Evolutionary conservation across 2,329 filamentous ascomycete species (phyloP), one percentile per base, ranked within the genome.

Genomic region (Phialophora chinensis): DNA sequence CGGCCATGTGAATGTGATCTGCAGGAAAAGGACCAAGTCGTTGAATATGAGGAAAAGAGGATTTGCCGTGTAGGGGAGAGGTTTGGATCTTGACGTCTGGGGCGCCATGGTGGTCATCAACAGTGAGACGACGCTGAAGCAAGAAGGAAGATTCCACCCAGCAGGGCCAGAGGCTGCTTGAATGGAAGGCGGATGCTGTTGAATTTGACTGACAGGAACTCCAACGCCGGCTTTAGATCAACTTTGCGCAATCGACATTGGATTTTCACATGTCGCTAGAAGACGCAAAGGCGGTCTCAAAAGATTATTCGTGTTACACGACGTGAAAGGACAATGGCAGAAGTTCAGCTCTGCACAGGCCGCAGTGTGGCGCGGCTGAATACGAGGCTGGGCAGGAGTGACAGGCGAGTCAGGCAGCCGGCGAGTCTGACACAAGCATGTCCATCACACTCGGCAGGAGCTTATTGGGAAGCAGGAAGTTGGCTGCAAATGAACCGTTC

Each of bases 11-110:
- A 72, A 72, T 20, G 74, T 67, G 52, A 76, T 73, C 3, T 66
- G 69, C 47, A 79, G 56, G 44, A 79, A 77, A 5, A 81, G 76
- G 25, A 72, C 54, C 52, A 82, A 71, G 67, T 83, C 81, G 35
- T 75, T 72, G 68, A 73, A 72, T 2, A 83, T 72, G 14, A 83
- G 75, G 23, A 65, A 65, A 56, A 77, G 67, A 3, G 81, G 81
- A 4, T 77, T 77, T 14, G 74, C 74, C n/a, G 77, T 79, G 62
- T 78, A 79, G 7, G 77, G 75, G 42, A 79, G 65, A 4, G 77
- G 76, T 50, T 56, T 67, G 2, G 67, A 83, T 4, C 74, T 11
- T 31, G 29, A 31, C 29, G 29, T 29, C 23, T 42, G 33, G 11
- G 55, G 7, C 33, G 72, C 14, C 70, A 71, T 63, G 73, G 73